Conservation (phyloP, 345 rosid species). For the Salix arbutifolia region DNA sequence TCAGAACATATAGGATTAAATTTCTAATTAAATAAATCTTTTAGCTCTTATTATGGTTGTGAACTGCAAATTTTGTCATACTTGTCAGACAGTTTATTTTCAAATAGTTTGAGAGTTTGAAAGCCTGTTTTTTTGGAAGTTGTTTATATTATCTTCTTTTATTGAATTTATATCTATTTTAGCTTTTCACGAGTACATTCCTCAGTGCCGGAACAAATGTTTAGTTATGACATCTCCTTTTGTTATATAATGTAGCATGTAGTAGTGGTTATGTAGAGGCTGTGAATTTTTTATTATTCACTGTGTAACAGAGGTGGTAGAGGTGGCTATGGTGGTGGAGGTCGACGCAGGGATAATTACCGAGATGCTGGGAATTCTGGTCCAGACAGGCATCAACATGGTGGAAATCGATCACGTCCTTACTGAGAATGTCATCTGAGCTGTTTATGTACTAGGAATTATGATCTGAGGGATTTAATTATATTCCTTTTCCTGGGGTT, state of each 20-base stretch:
- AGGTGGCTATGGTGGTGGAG: constrained; percentile 87
- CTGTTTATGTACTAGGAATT: constrained; percentile 59
- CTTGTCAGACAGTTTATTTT: neutral
- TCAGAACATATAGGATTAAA: neutral
- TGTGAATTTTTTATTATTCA: constrained; percentile 13
- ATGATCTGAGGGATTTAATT: constrained; percentile 45
- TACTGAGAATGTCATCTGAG: constrained; percentile 48
- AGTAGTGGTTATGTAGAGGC: neutral
- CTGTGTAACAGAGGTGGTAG: constrained; percentile 59
- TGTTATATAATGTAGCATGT: neutral
- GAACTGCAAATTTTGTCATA: neutral
- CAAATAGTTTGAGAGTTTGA: neutral
- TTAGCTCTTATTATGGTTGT: neutral
- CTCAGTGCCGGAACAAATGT: neutral
- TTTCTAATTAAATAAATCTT: neutral
- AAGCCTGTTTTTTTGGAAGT: neutral
- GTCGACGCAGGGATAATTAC: constrained; percentile 71
- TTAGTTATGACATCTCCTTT: neutral
- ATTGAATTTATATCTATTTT: neutral
- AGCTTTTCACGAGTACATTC: neutral
- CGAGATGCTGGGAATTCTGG: constrained; percentile 74
- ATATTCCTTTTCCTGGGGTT: constrained; percentile 40
- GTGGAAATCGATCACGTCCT: constrained; percentile 93
- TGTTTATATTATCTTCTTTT: neutral
- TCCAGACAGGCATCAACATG: constrained; percentile 76